These are phyloP conservation scores for Mycena polygramma DNA, from an alignment of 768 basidiomycete genomes.

Conservation along the genomic window DNA sequence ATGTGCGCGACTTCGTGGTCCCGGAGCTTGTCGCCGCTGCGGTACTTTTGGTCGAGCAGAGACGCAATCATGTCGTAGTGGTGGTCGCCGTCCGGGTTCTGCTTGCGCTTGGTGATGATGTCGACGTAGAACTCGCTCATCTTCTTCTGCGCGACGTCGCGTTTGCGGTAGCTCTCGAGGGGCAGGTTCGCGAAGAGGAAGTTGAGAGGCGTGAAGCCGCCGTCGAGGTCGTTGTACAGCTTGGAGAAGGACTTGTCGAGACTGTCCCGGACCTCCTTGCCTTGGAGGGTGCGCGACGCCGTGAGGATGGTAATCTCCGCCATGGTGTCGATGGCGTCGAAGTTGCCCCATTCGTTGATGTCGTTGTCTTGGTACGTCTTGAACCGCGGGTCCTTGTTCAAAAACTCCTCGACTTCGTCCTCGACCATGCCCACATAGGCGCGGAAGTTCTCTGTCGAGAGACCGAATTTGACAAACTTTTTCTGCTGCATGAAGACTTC, in stretches of 20 bases:
- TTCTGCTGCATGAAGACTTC: slow-evolving; percentile 99
- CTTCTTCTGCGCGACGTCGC: slow-evolving; percentile 91
- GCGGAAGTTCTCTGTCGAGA: slow-evolving; percentile 92
- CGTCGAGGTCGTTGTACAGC: slow-evolving; percentile 90
- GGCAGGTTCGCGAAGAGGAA: slow-evolving; percentile 96
- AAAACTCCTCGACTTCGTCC: slow-evolving; percentile 79
- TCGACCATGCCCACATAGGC: slow-evolving; percentile 87
- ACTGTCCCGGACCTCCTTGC: slow-evolving; percentile 84
- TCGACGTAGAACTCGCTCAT: slow-evolving; percentile 95
- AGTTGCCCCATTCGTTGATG: slow-evolving; percentile 82
- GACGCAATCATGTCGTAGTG: slow-evolving; percentile 95
- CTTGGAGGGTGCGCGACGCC: slow-evolving; percentile 93
- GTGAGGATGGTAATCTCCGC: slow-evolving; percentile 96
- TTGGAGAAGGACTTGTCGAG: slow-evolving; percentile 90
- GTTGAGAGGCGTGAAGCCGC: slow-evolving; percentile 96
- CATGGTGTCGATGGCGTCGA: slow-evolving; percentile 80
- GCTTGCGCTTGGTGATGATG: slow-evolving; percentile 83
- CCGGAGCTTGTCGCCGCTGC: slow-evolving; percentile 78
- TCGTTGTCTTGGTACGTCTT: slow-evolving; percentile 70
- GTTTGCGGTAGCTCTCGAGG: slow-evolving; percentile 87
- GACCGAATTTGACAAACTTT: slow-evolving; percentile 96
- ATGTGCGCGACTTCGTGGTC: slow-evolving; percentile 98
- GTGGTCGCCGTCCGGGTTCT: slow-evolving; percentile 64
- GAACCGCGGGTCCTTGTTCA: slow-evolving; percentile 77
- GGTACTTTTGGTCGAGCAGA: slow-evolving; percentile 86